Percentiles rank a stretch among this genome's conserved stretches.
Evolutionary conservation across 177 flowering plant species (phyloP).

Genomic region (Vitis hybrid): DNA sequence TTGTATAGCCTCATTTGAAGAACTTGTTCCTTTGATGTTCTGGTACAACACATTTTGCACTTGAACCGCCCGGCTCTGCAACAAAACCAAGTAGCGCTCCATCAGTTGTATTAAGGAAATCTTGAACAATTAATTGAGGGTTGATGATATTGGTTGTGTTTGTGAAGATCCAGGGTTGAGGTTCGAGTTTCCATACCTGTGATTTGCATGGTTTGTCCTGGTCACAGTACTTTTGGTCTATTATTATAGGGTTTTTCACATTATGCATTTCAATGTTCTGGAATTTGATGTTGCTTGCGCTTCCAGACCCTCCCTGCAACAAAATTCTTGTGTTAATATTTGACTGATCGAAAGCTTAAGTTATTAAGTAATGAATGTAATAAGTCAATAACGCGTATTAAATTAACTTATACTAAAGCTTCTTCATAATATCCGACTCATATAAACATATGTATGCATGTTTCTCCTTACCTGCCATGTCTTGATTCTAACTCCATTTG

Average conservation of each 20-base stretch:
- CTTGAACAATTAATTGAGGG: too few species aligned
- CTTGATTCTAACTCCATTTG: constrained; percentile 88
- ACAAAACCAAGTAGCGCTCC: not conserved
- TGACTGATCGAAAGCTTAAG: too few species aligned
- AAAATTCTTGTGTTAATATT: too few species aligned
- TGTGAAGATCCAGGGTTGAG: too few species aligned
- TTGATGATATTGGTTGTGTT: too few species aligned
- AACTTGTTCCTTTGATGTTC: constrained; percentile 81
- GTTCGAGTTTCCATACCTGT: too few species aligned
- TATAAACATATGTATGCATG: not conserved
- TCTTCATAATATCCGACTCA: too few species aligned
- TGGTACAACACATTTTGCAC: constrained; percentile 65
- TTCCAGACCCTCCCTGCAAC: constrained; percentile 72
- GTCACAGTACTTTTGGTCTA: too few species aligned
- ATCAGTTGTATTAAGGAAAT: not conserved
- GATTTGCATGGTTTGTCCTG: too few species aligned
- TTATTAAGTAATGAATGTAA: too few species aligned
- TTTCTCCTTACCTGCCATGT: constrained; percentile 65
- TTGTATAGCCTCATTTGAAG: constrained; percentile 54
- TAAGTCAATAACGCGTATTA: too few species aligned
- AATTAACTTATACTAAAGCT: too few species aligned
- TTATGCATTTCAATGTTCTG: constrained; percentile 55
- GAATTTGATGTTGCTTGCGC: constrained; percentile 65
- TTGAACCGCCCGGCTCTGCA: constrained; percentile 70
- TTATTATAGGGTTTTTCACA: constrained; percentile 58